Evolutionary conservation across 2,329 filamentous ascomycete species (phyloP).

Genomic region (Trichoderma asperellum): DNA sequence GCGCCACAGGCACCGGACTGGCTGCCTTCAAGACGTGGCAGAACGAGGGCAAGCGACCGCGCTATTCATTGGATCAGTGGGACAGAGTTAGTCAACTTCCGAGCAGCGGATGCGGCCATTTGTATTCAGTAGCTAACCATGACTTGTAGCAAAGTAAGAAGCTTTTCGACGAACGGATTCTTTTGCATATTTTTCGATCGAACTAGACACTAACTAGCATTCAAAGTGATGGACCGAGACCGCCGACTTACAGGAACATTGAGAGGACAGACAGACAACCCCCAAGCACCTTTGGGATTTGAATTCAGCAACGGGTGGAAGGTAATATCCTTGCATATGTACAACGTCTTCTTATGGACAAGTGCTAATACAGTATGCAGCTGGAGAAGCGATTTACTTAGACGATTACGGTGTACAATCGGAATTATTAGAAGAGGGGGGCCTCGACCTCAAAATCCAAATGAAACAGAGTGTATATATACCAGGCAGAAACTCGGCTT

Average conservation of each 20-base stretch:
- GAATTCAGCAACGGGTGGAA: conserved; percentile 68
- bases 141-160: conserved; percentile 57
- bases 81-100: conserved; percentile 54
- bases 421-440: conserved; percentile 23
- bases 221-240: conserved; percentile 67
- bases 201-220: conserved; percentile 6
- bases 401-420: conserved; percentile 27
- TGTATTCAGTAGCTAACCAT: conserved; percentile 37
- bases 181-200: background rate
- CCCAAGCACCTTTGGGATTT: conserved; percentile 61
- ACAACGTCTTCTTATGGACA: background rate
- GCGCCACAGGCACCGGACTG: conserved; percentile 61
- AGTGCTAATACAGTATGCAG: conserved; percentile 40
- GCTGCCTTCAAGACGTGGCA: conserved; percentile 60
- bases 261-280: conserved; percentile 61
- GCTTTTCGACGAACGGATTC: background rate
- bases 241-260: conserved; percentile 62
- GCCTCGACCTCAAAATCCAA: conserved; percentile 11
- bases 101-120: conserved; percentile 4
- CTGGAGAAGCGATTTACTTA: conserved; percentile 59
- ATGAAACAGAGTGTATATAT: conserved; percentile 31
- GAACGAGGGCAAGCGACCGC: conserved; percentile 64
- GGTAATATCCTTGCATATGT: conserved; percentile 48
- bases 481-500: conserved; percentile 32
- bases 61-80: conserved; percentile 66